Percentiles rank a stretch among this genome's conserved stretches.
These are phyloP conservation scores for Aspergillus clavatus DNA, from an alignment of 2,329 filamentous ascomycete genomes.

Conservation along the genomic window DNA sequence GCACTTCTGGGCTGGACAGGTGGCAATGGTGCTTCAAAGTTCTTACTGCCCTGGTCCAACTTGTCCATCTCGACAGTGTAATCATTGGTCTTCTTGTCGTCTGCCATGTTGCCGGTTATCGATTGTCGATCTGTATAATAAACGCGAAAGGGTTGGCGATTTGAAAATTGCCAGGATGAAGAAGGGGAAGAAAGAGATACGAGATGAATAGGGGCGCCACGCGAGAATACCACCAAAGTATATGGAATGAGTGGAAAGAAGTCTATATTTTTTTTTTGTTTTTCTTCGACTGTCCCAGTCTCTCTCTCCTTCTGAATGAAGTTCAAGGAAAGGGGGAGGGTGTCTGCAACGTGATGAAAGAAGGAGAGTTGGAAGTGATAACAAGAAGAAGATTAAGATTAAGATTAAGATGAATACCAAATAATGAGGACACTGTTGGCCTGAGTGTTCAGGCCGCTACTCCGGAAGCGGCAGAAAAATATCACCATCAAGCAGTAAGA, in stretches of 20 bases:
- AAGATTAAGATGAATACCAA: not conserved
- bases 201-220: not conserved
- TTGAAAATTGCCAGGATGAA: not conserved
- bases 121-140: too few relatives aligned
- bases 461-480: not conserved
- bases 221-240: too few relatives aligned
- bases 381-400: too few relatives aligned
- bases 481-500: too few relatives aligned
- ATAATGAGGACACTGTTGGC: not conserved
- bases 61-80: slow-evolving; percentile 68
- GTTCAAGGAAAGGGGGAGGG: too few relatives aligned
- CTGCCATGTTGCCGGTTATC: slow-evolving; percentile 64
- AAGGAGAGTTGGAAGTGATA: too few relatives aligned
- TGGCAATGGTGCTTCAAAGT: slow-evolving; percentile 39
- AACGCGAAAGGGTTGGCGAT: slow-evolving; percentile 3
- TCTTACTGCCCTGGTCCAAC: slow-evolving; percentile 47
- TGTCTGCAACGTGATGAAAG: too few relatives aligned
- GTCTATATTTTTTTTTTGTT: not conserved
- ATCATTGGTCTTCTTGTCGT: slow-evolving; percentile 83
- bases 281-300: not conserved
- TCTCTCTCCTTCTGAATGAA: too few relatives aligned
- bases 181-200: slow-evolving; percentile 1
- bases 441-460: not conserved
- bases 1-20: slow-evolving; percentile 34
- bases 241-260: not conserved